Evolutionary conservation across 1,139 yeast species (phyloP).

Genomic region (Blastobotrys capitulatus): DNA sequence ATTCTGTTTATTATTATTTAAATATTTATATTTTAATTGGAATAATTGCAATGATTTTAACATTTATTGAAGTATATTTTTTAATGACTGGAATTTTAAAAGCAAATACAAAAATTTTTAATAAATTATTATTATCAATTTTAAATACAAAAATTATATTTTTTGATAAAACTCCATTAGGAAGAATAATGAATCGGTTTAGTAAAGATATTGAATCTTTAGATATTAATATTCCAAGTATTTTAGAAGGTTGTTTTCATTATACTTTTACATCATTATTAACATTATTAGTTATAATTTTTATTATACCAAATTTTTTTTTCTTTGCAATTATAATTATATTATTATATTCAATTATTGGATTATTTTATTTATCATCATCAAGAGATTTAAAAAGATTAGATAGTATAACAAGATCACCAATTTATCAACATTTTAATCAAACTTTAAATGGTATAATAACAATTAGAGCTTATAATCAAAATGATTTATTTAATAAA

Average conservation of each 20-base stretch:
- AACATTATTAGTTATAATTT: background rate
- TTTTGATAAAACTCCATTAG: slow-evolving; percentile 92
- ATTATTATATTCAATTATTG: background rate
- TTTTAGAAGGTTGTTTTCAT: slow-evolving; percentile 2
- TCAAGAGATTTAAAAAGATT: slow-evolving; percentile 86
- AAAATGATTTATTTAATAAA: slow-evolving; percentile 72
- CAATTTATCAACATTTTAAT: slow-evolving; percentile 90
- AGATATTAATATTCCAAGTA: slow-evolving; percentile 67
- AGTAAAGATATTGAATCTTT: slow-evolving; percentile 91
- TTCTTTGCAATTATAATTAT: background rate
- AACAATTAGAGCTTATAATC: slow-evolving; percentile 91
- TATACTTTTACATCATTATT: slow-evolving; percentile 3
- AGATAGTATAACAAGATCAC: slow-evolving; percentile 83
- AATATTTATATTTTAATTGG: slow-evolving; percentile 67
- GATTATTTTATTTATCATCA: slow-evolving; percentile 52
- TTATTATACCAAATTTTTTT: slow-evolving; percentile 5
- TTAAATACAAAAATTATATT: slow-evolving; percentile 74
- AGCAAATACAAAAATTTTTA: slow-evolving; percentile 75
- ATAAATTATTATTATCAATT: slow-evolving; percentile 55
- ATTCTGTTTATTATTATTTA: slow-evolving; percentile 54
- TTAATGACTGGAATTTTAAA: slow-evolving; percentile 65
- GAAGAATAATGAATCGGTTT: slow-evolving; percentile 94
- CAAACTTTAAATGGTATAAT: slow-evolving; percentile 87
- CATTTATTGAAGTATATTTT: slow-evolving; percentile 53
- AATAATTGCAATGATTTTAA: slow-evolving; percentile 47